Base-by-base conservation (phyloP, 495 filamentous ascomycete genomes). In the Xylaria sp. region DNA sequence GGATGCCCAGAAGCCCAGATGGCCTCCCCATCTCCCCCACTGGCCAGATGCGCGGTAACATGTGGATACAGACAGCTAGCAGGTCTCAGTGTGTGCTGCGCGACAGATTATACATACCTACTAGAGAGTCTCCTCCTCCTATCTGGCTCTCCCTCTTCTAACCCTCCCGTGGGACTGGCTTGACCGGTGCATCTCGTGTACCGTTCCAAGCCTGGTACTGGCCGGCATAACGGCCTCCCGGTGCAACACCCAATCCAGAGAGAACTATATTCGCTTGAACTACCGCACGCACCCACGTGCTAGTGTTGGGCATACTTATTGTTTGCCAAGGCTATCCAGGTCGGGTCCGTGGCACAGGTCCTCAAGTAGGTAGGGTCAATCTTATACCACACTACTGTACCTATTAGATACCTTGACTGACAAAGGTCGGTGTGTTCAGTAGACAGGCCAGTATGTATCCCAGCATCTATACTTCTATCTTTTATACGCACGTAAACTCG, bases 251-350 rank as follows among this genome's bases (percentile, higher is more conserved):
- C 62, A 29, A 26, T 55, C 48, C 0, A 55, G 48, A 55, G 24
- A 35, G 35, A 24, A 67, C 48, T 43, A 67, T n/a, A n/a, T n/a
- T n/a, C n/a, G 48, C 29, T 41, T 52, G 62, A 55, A 67, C 33
- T 53, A 48, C 48, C 64, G 64, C 48, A n/a, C n/a, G n/a, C 33
- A 29, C 64, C 64, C 64, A 67, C 64, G 64, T 67, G 64, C 35
- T 40, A 26, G 21, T 67, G 5, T 55, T 55, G 46, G 35, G 33
- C 48, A 55, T 55, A 67, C 17, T 55, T 19, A 3, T 37, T 55
- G 48, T 29, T 29, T 43, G 64, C 48, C 43, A 67, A 66, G 62
- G 2, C 62, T 66, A 66, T 66, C 44, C 52, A 40, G 62, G 31
- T 66, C 21, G 21, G 58, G 58, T 43, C 58, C 58, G 37, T 61